Percentiles rank a stretch among this genome's conserved stretches.
phyloP scores from a whole-genome alignment of 1,139 yeast genomes.

The Kodamaea arcana region DNA sequence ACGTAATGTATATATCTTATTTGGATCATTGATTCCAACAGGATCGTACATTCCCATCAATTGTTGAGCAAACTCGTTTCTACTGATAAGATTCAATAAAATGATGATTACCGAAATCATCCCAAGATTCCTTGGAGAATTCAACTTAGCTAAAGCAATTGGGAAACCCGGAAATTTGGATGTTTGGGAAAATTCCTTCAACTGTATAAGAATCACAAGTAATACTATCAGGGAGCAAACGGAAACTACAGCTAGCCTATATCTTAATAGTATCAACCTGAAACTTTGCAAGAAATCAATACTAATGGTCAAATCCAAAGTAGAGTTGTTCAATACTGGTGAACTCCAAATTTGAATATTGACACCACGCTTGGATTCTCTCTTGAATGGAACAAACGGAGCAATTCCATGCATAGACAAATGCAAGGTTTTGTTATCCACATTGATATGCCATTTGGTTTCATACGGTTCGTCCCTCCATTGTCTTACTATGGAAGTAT shows the following conservation, averaged over 20 bases:
- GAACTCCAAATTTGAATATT: constrained; percentile 47
- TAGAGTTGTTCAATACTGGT: constrained; percentile 15
- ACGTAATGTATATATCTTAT: constrained; percentile 28
- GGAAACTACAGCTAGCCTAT: constrained; percentile 58
- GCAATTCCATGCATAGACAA: constrained; percentile 68
- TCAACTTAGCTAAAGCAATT: constrained; percentile 36
- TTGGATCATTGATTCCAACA: constrained; percentile 39
- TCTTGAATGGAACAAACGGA: constrained; percentile 64
- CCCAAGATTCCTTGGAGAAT: constrained; percentile 16
- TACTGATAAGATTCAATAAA: constrained; percentile 38
- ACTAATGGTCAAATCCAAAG: constrained; percentile 31
- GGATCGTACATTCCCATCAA: constrained; percentile 50
- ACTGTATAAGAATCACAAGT: constrained; percentile 44
- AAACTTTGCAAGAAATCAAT: constrained; percentile 45
- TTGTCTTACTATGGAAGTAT: constrained; percentile 68
- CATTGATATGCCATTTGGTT: constrained; percentile 68
- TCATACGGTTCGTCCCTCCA: constrained; percentile 64
- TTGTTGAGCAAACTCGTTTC: constrained; percentile 15
- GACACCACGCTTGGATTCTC: constrained; percentile 20
- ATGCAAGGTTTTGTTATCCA: constrained; percentile 28
- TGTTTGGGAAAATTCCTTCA: constrained; percentile 29
- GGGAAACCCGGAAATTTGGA: constrained; percentile 51
- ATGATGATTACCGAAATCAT: constrained; percentile 18
- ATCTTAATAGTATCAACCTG: constrained; percentile 55
- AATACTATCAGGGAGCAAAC: constrained; percentile 50